Evolutionary conservation across 805 yeast genomes (phyloP).

Genomic region (Yarrowia deformans): DNA sequence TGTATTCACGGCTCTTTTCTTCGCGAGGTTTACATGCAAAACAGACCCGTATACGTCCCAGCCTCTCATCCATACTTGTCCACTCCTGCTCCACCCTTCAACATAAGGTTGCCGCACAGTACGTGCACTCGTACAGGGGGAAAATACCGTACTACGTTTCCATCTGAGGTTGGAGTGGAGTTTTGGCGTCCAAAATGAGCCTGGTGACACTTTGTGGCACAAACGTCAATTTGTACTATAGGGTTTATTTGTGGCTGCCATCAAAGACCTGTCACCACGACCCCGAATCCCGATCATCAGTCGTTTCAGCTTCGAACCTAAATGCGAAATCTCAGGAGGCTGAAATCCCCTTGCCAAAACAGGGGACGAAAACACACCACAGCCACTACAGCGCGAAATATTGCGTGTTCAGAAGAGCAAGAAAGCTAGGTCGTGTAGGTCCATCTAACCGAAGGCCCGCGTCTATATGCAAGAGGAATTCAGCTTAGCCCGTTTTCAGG

Average conservation of each 20-base stretch:
- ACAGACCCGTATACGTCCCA: too few species aligned
- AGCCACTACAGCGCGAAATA: background rate
- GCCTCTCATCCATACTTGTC: too few species aligned
- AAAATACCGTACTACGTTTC: background rate
- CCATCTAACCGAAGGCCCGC: background rate
- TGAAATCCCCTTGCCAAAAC: constrained; percentile 7
- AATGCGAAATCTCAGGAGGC: constrained; percentile 17
- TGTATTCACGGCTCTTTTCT: too few species aligned
- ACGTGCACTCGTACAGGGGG: constrained; percentile 1
- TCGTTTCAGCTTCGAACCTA: background rate
- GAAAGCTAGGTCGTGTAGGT: background rate
- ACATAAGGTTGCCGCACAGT: background rate
- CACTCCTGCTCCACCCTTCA: background rate
- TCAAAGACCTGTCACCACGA: background rate
- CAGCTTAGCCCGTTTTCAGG: too few species aligned
- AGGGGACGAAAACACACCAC: background rate
- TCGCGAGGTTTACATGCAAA: too few species aligned
- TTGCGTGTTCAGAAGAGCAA: background rate
- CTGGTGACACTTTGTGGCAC: too few species aligned
- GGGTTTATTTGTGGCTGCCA: background rate
- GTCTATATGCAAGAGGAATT: background rate
- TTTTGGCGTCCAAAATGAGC: background rate
- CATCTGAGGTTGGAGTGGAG: background rate
- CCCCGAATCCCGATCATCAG: background rate
- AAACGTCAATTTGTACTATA: too few species aligned